Conservation (phyloP, 768 basidiomycete genomes). For the Trametes sanguinea region DNA sequence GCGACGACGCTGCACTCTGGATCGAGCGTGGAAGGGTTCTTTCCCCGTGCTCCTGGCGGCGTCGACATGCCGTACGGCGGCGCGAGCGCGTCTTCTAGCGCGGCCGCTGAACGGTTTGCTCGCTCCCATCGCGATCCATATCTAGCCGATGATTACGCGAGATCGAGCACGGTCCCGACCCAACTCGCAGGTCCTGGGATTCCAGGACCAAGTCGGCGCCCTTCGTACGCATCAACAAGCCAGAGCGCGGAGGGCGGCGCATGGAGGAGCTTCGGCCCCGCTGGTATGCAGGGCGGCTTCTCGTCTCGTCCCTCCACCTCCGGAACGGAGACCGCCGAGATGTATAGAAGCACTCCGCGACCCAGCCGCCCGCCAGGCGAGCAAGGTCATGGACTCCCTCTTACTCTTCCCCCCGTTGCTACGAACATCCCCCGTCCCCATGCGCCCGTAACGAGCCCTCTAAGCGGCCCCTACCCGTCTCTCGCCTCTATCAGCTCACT, state of each 20-base stretch:
- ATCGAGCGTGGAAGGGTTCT: slow-evolving; percentile 16
- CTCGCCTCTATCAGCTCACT: slow-evolving; percentile 18
- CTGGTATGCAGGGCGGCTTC: slow-evolving; percentile 2
- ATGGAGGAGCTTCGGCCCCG: neutral
- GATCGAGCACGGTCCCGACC: slow-evolving; percentile 18
- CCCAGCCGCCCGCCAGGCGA: slow-evolving; percentile 14
- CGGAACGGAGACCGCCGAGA: slow-evolving; percentile 14
- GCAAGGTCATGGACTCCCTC: slow-evolving; percentile 16
- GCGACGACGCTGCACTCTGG: slow-evolving; percentile 7
- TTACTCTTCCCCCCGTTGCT: slow-evolving; percentile 16
- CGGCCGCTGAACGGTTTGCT: slow-evolving; percentile 20
- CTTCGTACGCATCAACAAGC: slow-evolving; percentile 6
- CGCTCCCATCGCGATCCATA: slow-evolving; percentile 23
- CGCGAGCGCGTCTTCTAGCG: slow-evolving; percentile 24
- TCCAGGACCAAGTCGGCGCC: slow-evolving; percentile 26
- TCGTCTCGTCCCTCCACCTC: slow-evolving; percentile 18
- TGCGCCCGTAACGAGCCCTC: slow-evolving; percentile 8
- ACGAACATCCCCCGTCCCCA: slow-evolving; percentile 15
- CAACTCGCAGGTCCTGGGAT: slow-evolving; percentile 35
- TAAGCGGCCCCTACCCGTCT: slow-evolving; percentile 9
- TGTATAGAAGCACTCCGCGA: slow-evolving; percentile 14
- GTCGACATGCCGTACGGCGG: slow-evolving; percentile 19
- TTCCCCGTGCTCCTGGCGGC: slow-evolving; percentile 10
- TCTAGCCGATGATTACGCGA: slow-evolving; percentile 21
- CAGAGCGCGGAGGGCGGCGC: slow-evolving; percentile 7